A percentile compares a stretch with the other conserved stretches of the same genome.
Conservation (phyloP, 352 stramenopile species). For the Pythium chondricola region DNA sequence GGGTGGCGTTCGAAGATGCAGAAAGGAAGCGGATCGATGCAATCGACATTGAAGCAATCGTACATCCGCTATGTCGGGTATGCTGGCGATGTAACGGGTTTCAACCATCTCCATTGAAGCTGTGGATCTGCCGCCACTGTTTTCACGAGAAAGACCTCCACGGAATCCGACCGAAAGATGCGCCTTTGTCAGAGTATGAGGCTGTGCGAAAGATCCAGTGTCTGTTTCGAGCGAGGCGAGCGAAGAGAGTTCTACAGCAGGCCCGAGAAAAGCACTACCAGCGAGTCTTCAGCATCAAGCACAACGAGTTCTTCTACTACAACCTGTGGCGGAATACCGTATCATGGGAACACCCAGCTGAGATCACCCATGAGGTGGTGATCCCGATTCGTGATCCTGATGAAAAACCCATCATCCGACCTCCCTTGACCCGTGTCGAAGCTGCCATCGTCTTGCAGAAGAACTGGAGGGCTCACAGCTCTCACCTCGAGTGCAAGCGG, state of each 20-base stretch:
- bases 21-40: slow-evolving; percentile 45
- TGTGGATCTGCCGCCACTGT: slow-evolving; percentile 69
- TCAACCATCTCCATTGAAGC: slow-evolving; percentile 49
- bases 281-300: slow-evolving; percentile 65
- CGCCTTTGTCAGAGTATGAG: slow-evolving; percentile 58
- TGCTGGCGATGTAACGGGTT: slow-evolving; percentile 78
- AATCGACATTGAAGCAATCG: slow-evolving; percentile 56
- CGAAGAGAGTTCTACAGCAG: slow-evolving; percentile 39
- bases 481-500: slow-evolving; percentile 23
- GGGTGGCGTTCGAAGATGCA: slow-evolving; percentile 25
- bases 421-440: slow-evolving; percentile 47
- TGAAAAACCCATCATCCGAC: slow-evolving; percentile 30
- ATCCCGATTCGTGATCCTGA: slow-evolving; percentile 72
- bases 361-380: slow-evolving; percentile 37
- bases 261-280: slow-evolving; percentile 61
- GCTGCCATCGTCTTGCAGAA: slow-evolving; percentile 42
- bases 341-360: slow-evolving; percentile 40
- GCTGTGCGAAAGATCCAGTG: slow-evolving; percentile 72
- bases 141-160: slow-evolving; percentile 69
- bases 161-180: slow-evolving; percentile 28
- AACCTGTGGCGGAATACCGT: slow-evolving; percentile 48
- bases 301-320: slow-evolving; percentile 78
- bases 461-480: slow-evolving; percentile 25
- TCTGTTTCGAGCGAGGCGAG: slow-evolving; percentile 46
- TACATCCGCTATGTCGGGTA: slow-evolving; percentile 66